Evolutionary conservation across 2,329 filamentous ascomycete species (phyloP).

Genomic region (Colletotrichum sp.): DNA sequence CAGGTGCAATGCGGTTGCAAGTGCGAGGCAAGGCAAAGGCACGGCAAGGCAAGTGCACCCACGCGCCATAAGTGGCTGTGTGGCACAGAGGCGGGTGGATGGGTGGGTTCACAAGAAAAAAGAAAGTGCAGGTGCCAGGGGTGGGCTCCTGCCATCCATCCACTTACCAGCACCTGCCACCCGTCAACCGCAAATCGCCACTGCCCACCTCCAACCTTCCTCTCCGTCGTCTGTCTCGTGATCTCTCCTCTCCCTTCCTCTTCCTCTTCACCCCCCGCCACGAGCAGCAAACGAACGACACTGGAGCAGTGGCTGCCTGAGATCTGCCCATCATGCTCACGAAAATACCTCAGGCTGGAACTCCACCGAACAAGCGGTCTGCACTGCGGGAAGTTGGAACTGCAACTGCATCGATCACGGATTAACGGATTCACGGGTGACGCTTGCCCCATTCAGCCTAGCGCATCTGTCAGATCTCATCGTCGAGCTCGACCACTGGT

Average conservation of each 20-base stretch:
- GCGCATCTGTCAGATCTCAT: constrained; percentile 21
- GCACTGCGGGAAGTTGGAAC: background rate
- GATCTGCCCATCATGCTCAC: background rate
- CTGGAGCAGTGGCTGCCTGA: background rate
- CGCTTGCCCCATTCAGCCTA: background rate
- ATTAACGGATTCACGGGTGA: background rate
- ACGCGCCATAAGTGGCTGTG: background rate
- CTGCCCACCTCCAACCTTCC: background rate
- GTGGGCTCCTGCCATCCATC: background rate
- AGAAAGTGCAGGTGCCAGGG: background rate
- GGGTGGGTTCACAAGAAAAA: background rate
- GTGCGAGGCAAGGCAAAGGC: background rate
- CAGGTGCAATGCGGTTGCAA: background rate
- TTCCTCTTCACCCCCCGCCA: background rate
- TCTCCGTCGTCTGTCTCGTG: background rate
- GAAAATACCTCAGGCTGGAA: background rate
- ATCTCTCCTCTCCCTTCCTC: background rate
- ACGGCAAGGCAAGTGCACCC: background rate
- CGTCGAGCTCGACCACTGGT: background rate
- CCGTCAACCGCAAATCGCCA: background rate
- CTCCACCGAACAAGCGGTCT: constrained; percentile 5
- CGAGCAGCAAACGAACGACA: background rate
- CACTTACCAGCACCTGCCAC: background rate
- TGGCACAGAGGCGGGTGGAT: background rate
- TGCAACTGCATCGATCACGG: background rate